Evolutionary conservation across 2,329 filamentous ascomycete species (phyloP), one percentile per base, ranked within the genome.

Genomic region (Akanthomyces uredinophilus): DNA sequence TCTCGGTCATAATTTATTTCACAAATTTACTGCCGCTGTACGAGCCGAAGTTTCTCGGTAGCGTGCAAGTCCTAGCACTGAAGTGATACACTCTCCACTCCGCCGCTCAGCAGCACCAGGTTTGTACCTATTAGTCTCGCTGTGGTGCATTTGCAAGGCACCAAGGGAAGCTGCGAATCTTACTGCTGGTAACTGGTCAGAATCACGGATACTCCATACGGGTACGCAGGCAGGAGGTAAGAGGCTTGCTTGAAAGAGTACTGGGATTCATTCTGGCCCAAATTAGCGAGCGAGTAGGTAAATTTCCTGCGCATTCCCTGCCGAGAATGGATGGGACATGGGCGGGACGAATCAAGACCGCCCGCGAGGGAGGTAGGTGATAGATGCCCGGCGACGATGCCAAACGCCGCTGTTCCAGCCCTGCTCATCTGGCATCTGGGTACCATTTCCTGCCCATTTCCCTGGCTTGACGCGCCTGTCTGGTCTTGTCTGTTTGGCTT

Each of bases 11-110:
- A 52, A 46, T 35, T 53, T n/a, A 37, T 60, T 39, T 41, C 46
- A 24, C 32, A 35, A 35, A 35, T 35, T 11, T 59, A 35, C 35
- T 29, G 57, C 47, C n/a, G n/a, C 32, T 46, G 47, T 32, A 14
- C 18, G 22, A 57, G 53, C 60, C 60, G 60, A 62, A 55, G 60
- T 62, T 62, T 62, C 60, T 62, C 60, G 60, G 60, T 13, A 56
- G 29, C 44, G 6, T 4, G 6, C 18, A 62, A 7, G 60, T 61
- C 56, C 35, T 24, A 2, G 18, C 24, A 43, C 32, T 6, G 44
- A 7, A 43, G 18, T 29, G 20, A 29, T 54, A 61, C 43, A 16
- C 43, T 20, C n/a, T 10, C 7, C 13, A 22, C 44, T 44, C 46
- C 35, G 27, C 60, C n/a, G 16, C 27, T 51, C n/a, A 52, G 35